Conservation (phyloP, 768 basidiomycete species). For the Pleurotus platypus region DNA sequence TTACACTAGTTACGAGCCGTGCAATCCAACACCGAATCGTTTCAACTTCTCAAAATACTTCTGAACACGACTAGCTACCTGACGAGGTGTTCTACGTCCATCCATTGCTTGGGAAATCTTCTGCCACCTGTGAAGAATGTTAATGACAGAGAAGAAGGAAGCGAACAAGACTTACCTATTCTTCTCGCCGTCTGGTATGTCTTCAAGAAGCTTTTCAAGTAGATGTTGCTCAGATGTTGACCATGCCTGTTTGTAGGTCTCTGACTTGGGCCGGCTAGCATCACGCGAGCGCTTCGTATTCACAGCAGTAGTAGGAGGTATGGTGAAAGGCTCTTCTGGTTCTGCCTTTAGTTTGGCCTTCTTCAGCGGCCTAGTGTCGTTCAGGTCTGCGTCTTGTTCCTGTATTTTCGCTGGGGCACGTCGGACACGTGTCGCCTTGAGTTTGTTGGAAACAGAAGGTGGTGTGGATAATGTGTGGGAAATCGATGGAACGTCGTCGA, state of each 20-base stretch:
- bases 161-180: conserved; percentile 48
- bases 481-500: neutral
- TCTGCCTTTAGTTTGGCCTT: conserved; percentile 6
- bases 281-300: conserved; percentile 16
- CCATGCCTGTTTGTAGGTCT: conserved; percentile 86
- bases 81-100: conserved; percentile 70
- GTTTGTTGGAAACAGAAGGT: conserved; percentile 10
- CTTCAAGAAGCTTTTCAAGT: conserved; percentile 67
- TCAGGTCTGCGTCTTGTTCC: conserved; percentile 1
- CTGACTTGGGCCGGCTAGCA: conserved; percentile 44
- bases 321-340: conserved; percentile 13
- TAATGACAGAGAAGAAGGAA: conserved; percentile 1
- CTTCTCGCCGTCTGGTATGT: conserved; percentile 75
- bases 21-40: conserved; percentile 54
- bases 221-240: conserved; percentile 72
- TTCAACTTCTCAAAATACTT: conserved; percentile 87
- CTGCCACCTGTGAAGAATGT: conserved; percentile 50
- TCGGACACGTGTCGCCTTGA: conserved; percentile 15
- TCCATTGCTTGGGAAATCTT: conserved; percentile 83
- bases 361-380: conserved; percentile 2
- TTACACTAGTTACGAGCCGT: conserved; percentile 3
- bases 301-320: conserved; percentile 1
- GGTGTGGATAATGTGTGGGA: neutral
- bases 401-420: neutral
- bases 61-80: conserved; percentile 87